Evolutionary conservation across 768 basidiomycete genomes (phyloP).

Genomic region (Naganishia onofrii): DNA sequence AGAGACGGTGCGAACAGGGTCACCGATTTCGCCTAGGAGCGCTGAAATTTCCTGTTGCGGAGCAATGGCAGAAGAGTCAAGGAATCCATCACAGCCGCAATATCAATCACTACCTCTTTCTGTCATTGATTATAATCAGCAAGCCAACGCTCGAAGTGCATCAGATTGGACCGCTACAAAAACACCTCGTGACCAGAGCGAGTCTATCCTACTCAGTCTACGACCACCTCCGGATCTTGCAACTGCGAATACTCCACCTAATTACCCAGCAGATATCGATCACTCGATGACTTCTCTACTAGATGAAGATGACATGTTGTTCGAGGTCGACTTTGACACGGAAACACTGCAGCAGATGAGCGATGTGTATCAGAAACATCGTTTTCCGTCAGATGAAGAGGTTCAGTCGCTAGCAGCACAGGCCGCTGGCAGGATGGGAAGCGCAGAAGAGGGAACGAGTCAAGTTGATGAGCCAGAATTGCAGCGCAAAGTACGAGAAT

Average conservation of each 20-base stretch:
- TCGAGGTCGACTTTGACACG: constrained; percentile 25
- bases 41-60: not conserved
- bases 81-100: constrained; percentile 12
- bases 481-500: constrained; percentile 10
- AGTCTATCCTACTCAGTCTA: not conserved
- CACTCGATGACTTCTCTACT: constrained; percentile 3
- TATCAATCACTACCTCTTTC: constrained; percentile 10
- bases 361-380: constrained; percentile 11
- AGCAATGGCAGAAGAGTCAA: constrained; percentile 22
- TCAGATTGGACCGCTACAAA: constrained; percentile 23
- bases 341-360: constrained; percentile 17
- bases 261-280: not conserved
- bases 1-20: not conserved
- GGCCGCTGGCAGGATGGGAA: constrained; percentile 8
- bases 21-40: not conserved
- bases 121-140: constrained; percentile 12
- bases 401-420: not conserved
- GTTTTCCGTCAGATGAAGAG: constrained; percentile 11
- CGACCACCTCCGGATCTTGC: not conserved
- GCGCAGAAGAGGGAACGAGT: constrained; percentile 2
- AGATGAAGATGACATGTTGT: constrained; percentile 22
- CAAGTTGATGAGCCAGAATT: not conserved
- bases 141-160: not conserved
- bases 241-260: constrained; percentile 2
- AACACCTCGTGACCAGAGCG: not conserved